These are phyloP conservation scores for Globisporangium cystogenes DNA, from an alignment of 352 stramenopile species.

Conservation along the genomic window DNA sequence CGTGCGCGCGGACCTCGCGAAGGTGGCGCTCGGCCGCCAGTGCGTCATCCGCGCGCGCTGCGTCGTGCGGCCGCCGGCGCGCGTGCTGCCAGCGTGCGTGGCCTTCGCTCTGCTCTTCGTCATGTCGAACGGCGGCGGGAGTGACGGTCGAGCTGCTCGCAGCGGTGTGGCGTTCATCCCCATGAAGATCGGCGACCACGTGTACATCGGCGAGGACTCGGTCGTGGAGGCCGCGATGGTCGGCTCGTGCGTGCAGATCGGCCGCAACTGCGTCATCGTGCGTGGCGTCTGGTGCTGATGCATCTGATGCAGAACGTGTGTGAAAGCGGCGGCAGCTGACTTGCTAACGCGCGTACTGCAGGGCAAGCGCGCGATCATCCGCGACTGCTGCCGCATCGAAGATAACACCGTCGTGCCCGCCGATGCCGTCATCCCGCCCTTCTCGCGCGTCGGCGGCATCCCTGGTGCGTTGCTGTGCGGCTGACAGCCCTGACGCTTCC, in stretches of 20 bases:
- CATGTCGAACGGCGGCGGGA: not conserved
- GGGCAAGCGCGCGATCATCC: constrained; percentile 80
- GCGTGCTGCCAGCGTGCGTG: constrained; percentile 52
- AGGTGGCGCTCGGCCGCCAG: constrained; percentile 76
- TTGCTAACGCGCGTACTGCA: constrained; percentile 15
- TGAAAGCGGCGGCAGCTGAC: too few species aligned
- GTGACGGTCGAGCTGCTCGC: not conserved
- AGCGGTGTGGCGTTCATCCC: constrained; percentile 80
- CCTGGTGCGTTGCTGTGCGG: constrained; percentile 32
- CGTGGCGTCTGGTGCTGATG: constrained; percentile 14
- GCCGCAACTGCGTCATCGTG: constrained; percentile 84
- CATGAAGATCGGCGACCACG: constrained; percentile 77
- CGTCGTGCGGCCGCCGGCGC: constrained; percentile 68
- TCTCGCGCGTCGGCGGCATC: constrained; percentile 65
- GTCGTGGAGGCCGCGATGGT: constrained; percentile 84
- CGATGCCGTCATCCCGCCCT: constrained; percentile 72
- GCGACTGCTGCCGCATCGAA: constrained; percentile 81
- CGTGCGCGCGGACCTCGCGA: constrained; percentile 77
- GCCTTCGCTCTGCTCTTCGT: not conserved
- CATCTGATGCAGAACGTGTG: not conserved
- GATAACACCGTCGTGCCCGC: constrained; percentile 75
- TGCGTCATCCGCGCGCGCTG: constrained; percentile 68
- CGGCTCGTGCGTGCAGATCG: constrained; percentile 79
- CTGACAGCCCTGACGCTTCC: not conserved
- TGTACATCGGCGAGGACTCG: constrained; percentile 68